A percentile compares a stretch with the other conserved stretches of the same genome.
Evolutionary conservation across 2,329 filamentous ascomycete species (phyloP).

Genomic region (Dothistroma septosporum): DNA sequence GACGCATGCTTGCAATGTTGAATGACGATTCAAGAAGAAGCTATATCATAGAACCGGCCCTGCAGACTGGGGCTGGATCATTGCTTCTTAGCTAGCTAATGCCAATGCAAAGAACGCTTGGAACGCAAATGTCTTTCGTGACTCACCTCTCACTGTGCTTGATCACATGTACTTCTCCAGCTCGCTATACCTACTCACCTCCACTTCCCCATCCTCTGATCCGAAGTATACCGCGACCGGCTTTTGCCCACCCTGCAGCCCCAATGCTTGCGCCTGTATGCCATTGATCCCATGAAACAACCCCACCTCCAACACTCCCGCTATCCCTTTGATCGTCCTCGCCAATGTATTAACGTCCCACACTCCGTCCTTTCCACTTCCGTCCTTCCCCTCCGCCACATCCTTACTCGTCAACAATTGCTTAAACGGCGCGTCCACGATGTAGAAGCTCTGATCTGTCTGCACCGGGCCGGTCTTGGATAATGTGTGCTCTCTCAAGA

Average conservation of each 20-base stretch:
- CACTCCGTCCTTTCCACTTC: constrained; percentile 53
- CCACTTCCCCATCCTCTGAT: constrained; percentile 59
- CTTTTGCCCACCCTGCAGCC: constrained; percentile 71
- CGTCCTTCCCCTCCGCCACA: constrained; percentile 36
- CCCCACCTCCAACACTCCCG: constrained; percentile 86
- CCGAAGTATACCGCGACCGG: constrained; percentile 95
- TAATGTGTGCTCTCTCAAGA: constrained; percentile 66
- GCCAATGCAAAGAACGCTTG: constrained; percentile 2
- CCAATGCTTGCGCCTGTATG: constrained; percentile 56
- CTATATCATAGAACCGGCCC: constrained; percentile 1
- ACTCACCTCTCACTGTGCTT: not conserved
- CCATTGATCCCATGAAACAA: constrained; percentile 84
- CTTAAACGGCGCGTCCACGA: constrained; percentile 85
- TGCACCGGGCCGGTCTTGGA: constrained; percentile 78
- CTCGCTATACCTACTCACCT: constrained; percentile 26
- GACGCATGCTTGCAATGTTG: constrained; percentile 10
- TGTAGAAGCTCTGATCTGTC: constrained; percentile 82
- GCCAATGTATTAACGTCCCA: constrained; percentile 80
- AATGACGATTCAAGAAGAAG: constrained; percentile 6
- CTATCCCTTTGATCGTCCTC: constrained; percentile 69
- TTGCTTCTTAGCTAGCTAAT: not conserved
- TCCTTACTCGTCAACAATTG: constrained; percentile 64
- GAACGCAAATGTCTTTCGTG: not conserved
- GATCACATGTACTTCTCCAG: constrained; percentile 3
- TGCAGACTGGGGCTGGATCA: not conserved